phyloP scores from a whole-genome alignment of 1,284 basidiomycete genomes.

The Ceratorhiza oryzae-sativae region DNA sequence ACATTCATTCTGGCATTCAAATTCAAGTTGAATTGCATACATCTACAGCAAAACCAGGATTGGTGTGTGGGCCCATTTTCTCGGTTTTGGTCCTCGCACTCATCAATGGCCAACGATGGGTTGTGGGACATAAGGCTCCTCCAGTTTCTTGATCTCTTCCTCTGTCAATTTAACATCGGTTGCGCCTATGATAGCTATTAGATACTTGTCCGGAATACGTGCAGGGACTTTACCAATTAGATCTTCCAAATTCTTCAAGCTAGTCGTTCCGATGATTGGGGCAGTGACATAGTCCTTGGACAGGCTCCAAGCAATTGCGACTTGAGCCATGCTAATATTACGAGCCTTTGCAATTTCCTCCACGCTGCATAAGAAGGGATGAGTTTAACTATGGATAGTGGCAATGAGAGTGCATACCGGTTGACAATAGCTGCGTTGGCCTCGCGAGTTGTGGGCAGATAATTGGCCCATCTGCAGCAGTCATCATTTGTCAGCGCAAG shows the following conservation, averaged over 20 bases:
- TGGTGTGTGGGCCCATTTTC: too few relatives aligned
- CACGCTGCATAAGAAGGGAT: constrained; percentile 34
- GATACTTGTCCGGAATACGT: not conserved
- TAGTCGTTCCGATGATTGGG: constrained; percentile 64
- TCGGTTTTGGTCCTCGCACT: not conserved
- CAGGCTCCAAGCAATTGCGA: constrained; percentile 38
- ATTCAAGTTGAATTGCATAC: too few relatives aligned
- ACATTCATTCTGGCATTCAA: too few relatives aligned
- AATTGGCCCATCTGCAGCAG: constrained; percentile 6
- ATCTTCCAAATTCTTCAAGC: constrained; percentile 59
- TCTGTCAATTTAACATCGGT: constrained; percentile 48
- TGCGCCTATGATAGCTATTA: constrained; percentile 38
- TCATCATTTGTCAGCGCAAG: not conserved
- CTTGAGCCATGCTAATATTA: constrained; percentile 33
- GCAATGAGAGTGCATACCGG: constrained; percentile 39
- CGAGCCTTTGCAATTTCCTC: constrained; percentile 43
- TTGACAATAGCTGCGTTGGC: constrained; percentile 46
- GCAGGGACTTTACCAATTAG: constrained; percentile 48
- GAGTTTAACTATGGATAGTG: not conserved
- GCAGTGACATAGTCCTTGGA: constrained; percentile 53
- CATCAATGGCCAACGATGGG: constrained; percentile 45
- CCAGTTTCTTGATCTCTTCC: constrained; percentile 52
- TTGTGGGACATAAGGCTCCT: constrained; percentile 50
- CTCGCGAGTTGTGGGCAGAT: constrained; percentile 2
- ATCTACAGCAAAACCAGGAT: too few relatives aligned